Evolutionary conservation across 495 filamentous ascomycete species (phyloP).

Genomic region (Penicillium cinerascens): DNA sequence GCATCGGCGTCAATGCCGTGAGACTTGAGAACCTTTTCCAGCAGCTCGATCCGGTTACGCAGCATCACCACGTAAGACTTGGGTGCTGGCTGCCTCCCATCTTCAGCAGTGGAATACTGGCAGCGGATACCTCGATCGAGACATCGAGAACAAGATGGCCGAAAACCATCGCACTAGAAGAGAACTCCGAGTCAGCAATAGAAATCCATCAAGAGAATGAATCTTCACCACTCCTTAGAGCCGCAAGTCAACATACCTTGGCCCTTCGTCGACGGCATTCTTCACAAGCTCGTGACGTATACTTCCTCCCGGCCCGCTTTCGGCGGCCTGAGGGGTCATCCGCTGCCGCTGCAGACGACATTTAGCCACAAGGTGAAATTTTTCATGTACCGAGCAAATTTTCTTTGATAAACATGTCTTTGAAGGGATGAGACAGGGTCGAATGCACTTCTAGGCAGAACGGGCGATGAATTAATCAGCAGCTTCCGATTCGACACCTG

Average conservation of each 20-base stretch:
- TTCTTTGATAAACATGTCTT: not conserved
- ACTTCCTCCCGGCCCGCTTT: conserved; percentile 22
- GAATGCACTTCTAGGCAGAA: not conserved
- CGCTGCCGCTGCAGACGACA: conserved; percentile 9
- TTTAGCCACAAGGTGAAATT: not conserved
- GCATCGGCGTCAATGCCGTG: conserved; percentile 25
- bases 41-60: conserved; percentile 21
- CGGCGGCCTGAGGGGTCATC: conserved; percentile 13
- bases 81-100: conserved; percentile 28
- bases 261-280: conserved; percentile 30
- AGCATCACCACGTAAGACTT: conserved; percentile 31
- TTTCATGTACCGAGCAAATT: not conserved
- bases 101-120: conserved; percentile 24
- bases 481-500: not conserved
- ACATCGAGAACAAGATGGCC: conserved; percentile 28
- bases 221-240: not conserved
- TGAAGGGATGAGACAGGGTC: not conserved
- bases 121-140: conserved; percentile 22
- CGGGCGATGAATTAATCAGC: not conserved
- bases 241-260: conserved; percentile 14
- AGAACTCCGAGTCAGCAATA: not conserved
- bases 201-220: not conserved
- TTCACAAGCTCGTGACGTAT: conserved; percentile 28
- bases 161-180: conserved; percentile 23
- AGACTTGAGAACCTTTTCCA: conserved; percentile 20